Conservation (phyloP, 495 filamentous ascomycete species). For the Cercophora newfieldiana region DNA sequence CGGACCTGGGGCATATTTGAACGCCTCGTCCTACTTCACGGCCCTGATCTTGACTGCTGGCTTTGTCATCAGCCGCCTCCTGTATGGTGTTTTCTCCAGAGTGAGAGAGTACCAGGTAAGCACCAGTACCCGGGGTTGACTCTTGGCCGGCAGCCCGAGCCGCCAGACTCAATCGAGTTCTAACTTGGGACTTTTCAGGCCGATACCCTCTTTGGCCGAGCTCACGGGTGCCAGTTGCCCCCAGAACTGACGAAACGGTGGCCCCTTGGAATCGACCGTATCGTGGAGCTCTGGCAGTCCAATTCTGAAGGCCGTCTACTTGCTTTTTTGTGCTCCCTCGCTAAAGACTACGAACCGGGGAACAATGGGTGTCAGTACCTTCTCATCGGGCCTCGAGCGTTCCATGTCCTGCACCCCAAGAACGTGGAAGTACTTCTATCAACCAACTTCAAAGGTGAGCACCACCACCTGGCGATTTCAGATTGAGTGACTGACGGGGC, state of each 20-base stretch:
- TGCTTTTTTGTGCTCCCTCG: constrained; percentile 36
- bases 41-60: background rate
- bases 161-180: no score
- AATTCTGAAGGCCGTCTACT: constrained; percentile 38
- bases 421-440: constrained; percentile 42
- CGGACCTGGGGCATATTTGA: background rate
- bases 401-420: constrained; percentile 36
- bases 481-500: background rate
- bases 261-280: constrained; percentile 44
- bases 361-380: constrained; percentile 36
- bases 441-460: constrained; percentile 38
- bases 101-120: constrained; percentile 6
- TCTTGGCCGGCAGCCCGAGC: background rate
- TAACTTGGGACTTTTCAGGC: background rate
- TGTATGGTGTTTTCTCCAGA: background rate
- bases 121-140: no score
- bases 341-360: constrained; percentile 36
- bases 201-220: constrained; percentile 7
- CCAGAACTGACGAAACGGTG: constrained; percentile 37
- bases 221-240: constrained; percentile 35
- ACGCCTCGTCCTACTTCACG: background rate
- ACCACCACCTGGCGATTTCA: background rate
- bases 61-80: background rate
- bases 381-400: constrained; percentile 35
- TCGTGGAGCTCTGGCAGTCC: constrained; percentile 38